Base-by-base conservation (phyloP, 1,284 basidiomycete genomes). In the Volvariella surrecta region DNA sequence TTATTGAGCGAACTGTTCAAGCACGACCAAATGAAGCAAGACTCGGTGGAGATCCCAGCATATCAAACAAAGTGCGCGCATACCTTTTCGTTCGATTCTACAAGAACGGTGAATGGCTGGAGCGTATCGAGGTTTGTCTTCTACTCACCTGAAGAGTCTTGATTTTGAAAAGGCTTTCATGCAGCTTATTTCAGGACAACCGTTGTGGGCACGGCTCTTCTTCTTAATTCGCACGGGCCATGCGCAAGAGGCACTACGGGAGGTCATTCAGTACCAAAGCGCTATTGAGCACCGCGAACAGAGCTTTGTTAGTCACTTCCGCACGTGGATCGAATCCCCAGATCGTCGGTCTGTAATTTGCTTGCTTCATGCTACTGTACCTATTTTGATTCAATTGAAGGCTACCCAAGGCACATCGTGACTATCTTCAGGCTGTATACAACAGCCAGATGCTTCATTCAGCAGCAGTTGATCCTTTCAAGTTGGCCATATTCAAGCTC, bases 401-500 rank as follows among this genome's bases (percentile, higher is more conserved):
- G 44, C 62, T 94, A 17, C 79, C 90, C 0, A 88, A 86, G 63
- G 68, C 77, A 0, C 77, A 90, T 50, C 79, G 90, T 17, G 91
- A 95, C 54, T 82, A 92, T 48, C 73, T 97, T 39, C 79, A 89
- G 52, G 79, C 85, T 18, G 79, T 90, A 31, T 98, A 94, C 66
- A 97, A 98, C 60, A 82, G 87, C 2, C 89, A 94, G 52, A 91
- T 98, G 76, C 63, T 93, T 44, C 89, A 90, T 58, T 85, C 88
- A 4, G 73, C 84, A 6, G 80, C 80, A 1, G 80, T 80, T 9
- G 96, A 98, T 62, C 93, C 94, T 1, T 98, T 92, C 76, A 97
- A 97, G 63, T 79, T 92, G 42, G 94, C 93, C 0, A 64, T 99
- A 24, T 98, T 96, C 73, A 96, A 97, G 59, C 70, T 99, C 22